Evolutionary conservation across 495 filamentous ascomycete species (phyloP), one percentile per base, ranked within the genome.

Genomic region (Aspergillus panamensis): DNA sequence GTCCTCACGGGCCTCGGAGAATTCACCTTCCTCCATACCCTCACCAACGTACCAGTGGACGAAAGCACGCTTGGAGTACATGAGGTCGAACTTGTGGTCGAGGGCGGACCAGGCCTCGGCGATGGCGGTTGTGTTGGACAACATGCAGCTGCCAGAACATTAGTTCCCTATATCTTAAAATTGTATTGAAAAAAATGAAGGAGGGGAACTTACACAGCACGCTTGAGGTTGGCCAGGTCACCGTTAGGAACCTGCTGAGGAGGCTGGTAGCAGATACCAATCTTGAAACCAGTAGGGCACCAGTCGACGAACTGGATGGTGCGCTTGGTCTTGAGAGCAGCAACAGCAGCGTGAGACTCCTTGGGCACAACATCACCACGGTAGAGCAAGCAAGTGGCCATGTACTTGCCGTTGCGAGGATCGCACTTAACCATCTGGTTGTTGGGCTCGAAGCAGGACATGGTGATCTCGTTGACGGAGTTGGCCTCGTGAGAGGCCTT

Each of bases 11-110:
- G 94, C 94, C 84, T 98, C 94, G 48, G 91, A 95, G 83, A 98
- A 98, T 76, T 98, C 94, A 71, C 94, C 94, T 77, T 98, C 94
- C 82, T 98, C 94, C 94, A 98, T 98, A 85, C 94, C 94, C 83
- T 98, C 94, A 79, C 94, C 94, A 73, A 98, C 94, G 68, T 98
- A 98, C 94, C 94, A 98, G 79, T 98, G 94, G 51, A 98, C 94
- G 80, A 98, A 98, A 55, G 94, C 94, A 77, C 94, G 94, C 86
- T 98, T 98, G 73, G 92, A 92, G 84, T 97, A 97, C 94, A 98
- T 98, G 71, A 98, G 91, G 66, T 98, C 94, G 79, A 98, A 98
- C 79, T 98, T 98, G 84, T 89, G 87, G 55, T 93, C 95, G 51
- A 98, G 88, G 66, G 93, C 90, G 48, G 91, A 91, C 94, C 94